Evolutionary conservation across 2,329 filamentous ascomycete genomes (phyloP).

Genomic region (Clarireedia homoeocarpa): DNA sequence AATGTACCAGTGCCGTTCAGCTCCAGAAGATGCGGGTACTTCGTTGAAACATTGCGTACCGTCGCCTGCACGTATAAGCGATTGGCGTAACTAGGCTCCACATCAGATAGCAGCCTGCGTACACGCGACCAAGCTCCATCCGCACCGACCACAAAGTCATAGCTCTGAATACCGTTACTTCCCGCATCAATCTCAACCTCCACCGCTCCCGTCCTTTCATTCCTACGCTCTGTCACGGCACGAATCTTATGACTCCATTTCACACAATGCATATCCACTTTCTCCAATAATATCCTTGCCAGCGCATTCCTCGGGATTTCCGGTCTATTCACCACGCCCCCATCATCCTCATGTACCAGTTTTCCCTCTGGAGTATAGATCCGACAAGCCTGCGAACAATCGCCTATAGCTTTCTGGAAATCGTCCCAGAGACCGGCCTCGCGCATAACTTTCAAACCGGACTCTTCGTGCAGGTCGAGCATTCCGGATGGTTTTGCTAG

Average conservation of each 20-base stretch:
- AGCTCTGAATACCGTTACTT: conserved; percentile 12
- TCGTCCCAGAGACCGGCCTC: conserved; percentile 37
- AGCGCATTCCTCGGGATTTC: conserved; percentile 24
- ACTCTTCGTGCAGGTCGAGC: conserved; percentile 41
- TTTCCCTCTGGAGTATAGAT: conserved; percentile 29
- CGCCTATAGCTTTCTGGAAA: conserved; percentile 36
- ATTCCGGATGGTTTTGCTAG: conserved; percentile 32
- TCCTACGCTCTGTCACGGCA: no score
- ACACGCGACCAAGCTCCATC: conserved; percentile 35
- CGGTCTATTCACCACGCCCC: conserved; percentile 14
- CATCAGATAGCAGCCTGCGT: conserved; percentile 24
- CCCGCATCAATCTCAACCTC: not conserved
- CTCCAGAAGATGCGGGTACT: no score
- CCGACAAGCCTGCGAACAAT: conserved; percentile 35
- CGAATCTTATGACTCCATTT: conserved; percentile 18
- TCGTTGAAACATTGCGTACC: no score
- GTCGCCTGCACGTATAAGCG: no score
- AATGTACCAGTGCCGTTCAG: no score
- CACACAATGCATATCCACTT: conserved; percentile 14
- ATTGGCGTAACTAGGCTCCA: conserved; percentile 13
- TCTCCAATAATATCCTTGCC: conserved; percentile 19
- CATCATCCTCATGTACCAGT: conserved; percentile 20
- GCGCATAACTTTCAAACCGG: conserved; percentile 38
- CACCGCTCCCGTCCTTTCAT: not conserved
- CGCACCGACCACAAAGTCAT: conserved; percentile 38